phyloP scores from a whole-genome alignment of 1,284 basidiomycete species.

The Trametes hirsuta region DNA sequence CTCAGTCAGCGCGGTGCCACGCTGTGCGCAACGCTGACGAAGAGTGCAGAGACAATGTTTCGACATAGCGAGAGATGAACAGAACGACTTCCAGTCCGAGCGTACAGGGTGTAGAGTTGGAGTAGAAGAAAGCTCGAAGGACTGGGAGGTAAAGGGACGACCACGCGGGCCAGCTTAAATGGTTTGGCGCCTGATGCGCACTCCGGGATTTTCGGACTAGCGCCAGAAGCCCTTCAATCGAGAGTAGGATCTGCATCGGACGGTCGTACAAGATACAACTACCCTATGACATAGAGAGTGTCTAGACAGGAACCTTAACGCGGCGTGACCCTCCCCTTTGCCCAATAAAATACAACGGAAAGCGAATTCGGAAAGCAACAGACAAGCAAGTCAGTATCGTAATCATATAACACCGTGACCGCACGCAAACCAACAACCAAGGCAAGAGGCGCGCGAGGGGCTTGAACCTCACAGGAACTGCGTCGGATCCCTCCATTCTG shows the following conservation, averaged over 20 bases:
- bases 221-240: neutral
- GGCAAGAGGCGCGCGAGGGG: neutral
- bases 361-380: neutral
- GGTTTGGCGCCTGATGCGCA: neutral
- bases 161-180: neutral
- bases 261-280: no score
- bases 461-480: constrained; percentile 28
- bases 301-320: no score
- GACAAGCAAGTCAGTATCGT: neutral
- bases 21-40: neutral
- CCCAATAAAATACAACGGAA: neutral
- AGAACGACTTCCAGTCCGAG: no score
- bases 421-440: neutral
- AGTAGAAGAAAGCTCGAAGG: no score
- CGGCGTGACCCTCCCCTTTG: no score
- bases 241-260: neutral
- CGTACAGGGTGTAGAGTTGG: no score
- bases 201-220: neutral
- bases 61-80: no score
- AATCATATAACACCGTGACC: neutral
- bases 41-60: neutral
- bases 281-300: no score
- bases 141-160: neutral
- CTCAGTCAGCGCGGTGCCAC: constrained; percentile 10
- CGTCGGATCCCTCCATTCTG: constrained; percentile 36